A percentile compares a stretch with the other conserved stretches of the same genome.
These are phyloP conservation scores for Ascochyta clinopodiicola DNA, from an alignment of 2,329 filamentous ascomycete species.

Conservation along the genomic window DNA sequence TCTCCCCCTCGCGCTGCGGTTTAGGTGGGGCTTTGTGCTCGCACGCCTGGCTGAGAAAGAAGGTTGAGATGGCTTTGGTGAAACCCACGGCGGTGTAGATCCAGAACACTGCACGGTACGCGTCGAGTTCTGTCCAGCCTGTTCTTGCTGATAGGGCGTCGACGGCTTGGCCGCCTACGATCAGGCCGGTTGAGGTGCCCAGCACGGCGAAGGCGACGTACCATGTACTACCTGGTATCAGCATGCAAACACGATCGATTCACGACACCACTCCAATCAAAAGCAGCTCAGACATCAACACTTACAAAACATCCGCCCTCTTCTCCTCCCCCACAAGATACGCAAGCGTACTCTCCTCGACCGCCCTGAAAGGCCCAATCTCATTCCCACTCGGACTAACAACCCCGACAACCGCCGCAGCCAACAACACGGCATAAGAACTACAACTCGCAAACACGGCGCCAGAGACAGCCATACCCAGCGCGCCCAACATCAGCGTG, in stretches of 20 bases:
- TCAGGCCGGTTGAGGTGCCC: slow-evolving; percentile 44
- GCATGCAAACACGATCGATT: neutral
- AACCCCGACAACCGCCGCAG: slow-evolving; percentile 48
- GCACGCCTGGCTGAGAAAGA: slow-evolving; percentile 49
- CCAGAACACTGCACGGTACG: slow-evolving; percentile 52
- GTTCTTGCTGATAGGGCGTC: slow-evolving; percentile 36
- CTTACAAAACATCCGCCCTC: slow-evolving; percentile 43
- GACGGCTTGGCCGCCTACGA: slow-evolving; percentile 47
- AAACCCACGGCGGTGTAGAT: slow-evolving; percentile 52
- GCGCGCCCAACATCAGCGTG: slow-evolving; percentile 43
- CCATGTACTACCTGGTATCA: slow-evolving; percentile 37
- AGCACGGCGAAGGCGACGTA: slow-evolving; percentile 49
- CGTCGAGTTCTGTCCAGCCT: slow-evolving; percentile 48
- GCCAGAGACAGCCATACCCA: slow-evolving; percentile 46
- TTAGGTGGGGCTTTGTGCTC: slow-evolving; percentile 33
- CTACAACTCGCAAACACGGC: slow-evolving; percentile 43
- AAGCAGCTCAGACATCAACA: neutral
- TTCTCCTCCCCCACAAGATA: slow-evolving; percentile 40
- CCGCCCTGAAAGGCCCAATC: slow-evolving; percentile 51
- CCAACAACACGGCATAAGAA: slow-evolving; percentile 41
- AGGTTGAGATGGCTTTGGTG: slow-evolving; percentile 47
- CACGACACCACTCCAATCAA: neutral
- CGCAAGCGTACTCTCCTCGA: slow-evolving; percentile 49
- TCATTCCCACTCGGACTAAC: slow-evolving; percentile 50
- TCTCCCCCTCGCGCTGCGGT: neutral